phyloP scores from a whole-genome alignment of 306 rosid genomes.

The Clitoria ternatea region DNA sequence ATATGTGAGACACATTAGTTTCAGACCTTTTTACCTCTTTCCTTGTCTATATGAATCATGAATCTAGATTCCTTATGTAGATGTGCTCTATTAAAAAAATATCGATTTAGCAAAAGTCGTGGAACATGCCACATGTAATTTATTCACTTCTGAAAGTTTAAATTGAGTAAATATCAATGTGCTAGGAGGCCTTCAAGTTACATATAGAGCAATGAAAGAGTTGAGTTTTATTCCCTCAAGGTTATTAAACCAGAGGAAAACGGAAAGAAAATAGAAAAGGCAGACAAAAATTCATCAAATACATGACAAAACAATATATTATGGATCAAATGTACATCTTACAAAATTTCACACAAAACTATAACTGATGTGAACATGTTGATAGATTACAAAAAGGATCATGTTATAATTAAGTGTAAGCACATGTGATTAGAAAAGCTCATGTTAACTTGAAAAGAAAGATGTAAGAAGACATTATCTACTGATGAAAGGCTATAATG shows the following conservation, averaged over 20 bases:
- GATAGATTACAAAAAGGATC: not conserved
- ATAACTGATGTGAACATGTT: not conserved
- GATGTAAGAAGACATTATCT: slow-evolving; percentile 19
- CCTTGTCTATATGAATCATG: not conserved
- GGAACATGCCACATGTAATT: not conserved
- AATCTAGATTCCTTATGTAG: not conserved
- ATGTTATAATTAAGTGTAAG: slow-evolving; percentile 15
- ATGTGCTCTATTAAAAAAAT: not conserved
- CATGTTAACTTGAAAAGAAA: not conserved
- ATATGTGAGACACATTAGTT: not conserved
- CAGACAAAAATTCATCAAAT: not conserved
- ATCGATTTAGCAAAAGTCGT: not conserved
- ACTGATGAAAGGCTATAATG: not conserved
- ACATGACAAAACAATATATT: slow-evolving; percentile 2
- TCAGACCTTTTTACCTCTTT: not conserved
- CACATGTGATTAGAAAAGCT: not conserved
- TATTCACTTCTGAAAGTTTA: not conserved
- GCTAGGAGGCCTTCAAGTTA: not conserved
- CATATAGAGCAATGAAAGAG: not conserved
- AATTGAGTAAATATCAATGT: slow-evolving; percentile 4
- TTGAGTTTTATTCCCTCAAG: not conserved
- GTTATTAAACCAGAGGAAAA: not conserved
- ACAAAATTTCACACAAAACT: not conserved
- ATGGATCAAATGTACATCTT: not conserved
- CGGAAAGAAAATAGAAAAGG: not conserved